Conservation (phyloP, 305 asterid genomes). For the Fraxinus platypoda region DNA sequence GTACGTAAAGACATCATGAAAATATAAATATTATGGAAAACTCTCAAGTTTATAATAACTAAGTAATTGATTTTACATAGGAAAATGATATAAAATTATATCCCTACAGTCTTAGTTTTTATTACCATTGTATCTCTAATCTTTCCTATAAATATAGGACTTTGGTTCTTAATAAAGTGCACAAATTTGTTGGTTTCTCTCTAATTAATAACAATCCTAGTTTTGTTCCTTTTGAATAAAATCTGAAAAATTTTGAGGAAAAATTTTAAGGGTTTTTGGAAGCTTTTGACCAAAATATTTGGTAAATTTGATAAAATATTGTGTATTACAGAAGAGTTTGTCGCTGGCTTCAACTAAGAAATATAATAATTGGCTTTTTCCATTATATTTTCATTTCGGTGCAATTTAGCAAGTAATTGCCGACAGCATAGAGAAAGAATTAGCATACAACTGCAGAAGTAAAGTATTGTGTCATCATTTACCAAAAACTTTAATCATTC, state of each 20-base stretch:
- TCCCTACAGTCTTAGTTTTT: too few species aligned
- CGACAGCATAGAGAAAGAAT: not conserved
- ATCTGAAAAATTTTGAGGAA: not conserved
- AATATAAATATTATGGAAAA: not conserved
- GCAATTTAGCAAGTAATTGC: not conserved
- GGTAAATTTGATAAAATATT: not conserved
- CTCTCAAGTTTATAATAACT: not conserved
- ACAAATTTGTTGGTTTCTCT: too few species aligned
- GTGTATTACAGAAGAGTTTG: not conserved
- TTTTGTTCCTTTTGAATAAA: not conserved
- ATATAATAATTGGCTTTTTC: not conserved
- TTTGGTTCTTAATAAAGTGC: too few species aligned
- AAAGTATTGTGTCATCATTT: not conserved
- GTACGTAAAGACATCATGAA: not conserved
- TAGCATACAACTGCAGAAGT: not conserved
- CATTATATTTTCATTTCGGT: not conserved
- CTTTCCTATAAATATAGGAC: too few species aligned
- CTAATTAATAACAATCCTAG: too few species aligned
- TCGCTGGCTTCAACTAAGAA: not conserved
- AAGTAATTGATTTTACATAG: not conserved
- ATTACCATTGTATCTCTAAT: too few species aligned
- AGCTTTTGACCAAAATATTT: not conserved
- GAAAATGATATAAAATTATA: not conserved
- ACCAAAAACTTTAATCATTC: not conserved
- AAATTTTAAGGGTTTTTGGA: not conserved